Conservation (phyloP, 164 flowering plant genomes). For the Aristolochia fimbriata region DNA sequence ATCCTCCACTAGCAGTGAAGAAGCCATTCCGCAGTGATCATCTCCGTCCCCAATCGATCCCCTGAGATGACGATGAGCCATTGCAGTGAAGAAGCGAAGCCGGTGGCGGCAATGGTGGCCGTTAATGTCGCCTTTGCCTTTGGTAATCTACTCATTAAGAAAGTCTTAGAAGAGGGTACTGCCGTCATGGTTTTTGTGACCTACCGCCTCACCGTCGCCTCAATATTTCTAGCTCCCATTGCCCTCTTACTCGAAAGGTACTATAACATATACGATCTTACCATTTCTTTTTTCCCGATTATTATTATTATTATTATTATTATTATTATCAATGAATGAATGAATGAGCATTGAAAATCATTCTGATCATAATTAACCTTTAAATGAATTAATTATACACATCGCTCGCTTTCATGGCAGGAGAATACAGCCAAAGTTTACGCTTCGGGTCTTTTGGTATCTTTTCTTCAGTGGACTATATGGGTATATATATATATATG, state of each 20-base stretch:
- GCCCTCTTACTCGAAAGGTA: too few relatives aligned
- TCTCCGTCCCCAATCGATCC: too few relatives aligned
- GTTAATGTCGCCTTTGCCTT: constrained; percentile 45
- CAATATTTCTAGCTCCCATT: constrained; percentile 57
- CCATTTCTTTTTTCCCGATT: not conserved
- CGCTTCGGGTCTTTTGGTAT: constrained; percentile 33
- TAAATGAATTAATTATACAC: too few relatives aligned
- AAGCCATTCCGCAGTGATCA: too few relatives aligned
- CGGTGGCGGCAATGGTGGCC: constrained; percentile 40
- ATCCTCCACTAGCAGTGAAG: too few relatives aligned
- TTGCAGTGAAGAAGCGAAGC: constrained; percentile 41
- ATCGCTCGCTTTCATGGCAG: constrained; percentile 32
- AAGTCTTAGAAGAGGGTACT: constrained; percentile 47
- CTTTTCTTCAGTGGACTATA: constrained; percentile 62
- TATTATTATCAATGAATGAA: not conserved
- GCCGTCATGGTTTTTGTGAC: constrained; percentile 45
- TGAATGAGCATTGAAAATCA: not conserved
- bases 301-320: too few relatives aligned
- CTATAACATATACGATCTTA: not conserved
- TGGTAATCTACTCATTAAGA: constrained; percentile 60
- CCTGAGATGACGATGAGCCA: constrained; percentile 24
- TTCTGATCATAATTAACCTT: too few relatives aligned
- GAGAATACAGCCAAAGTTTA: constrained; percentile 49
- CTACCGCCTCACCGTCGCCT: constrained; percentile 40
- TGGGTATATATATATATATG: too few relatives aligned